These are phyloP conservation scores for Fusarium piperis DNA, from an alignment of 2,329 filamentous ascomycete genomes.

Conservation along the genomic window DNA sequence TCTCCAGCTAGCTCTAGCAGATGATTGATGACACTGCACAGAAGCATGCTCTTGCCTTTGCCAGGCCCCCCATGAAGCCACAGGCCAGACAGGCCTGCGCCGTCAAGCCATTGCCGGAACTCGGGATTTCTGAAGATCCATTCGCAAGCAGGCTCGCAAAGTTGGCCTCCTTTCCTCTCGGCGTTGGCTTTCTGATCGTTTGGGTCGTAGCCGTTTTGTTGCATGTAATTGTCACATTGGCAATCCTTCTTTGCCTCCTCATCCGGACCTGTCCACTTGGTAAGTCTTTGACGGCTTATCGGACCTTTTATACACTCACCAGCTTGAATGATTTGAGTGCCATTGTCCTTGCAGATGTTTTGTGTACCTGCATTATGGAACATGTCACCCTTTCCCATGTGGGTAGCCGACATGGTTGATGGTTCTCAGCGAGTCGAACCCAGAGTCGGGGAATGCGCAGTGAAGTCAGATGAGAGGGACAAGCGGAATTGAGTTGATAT, in stretches of 20 bases:
- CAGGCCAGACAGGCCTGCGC: neutral
- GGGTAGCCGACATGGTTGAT: neutral
- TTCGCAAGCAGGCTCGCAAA: neutral
- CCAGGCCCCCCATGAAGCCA: neutral
- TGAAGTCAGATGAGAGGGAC: neutral
- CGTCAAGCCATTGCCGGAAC: neutral
- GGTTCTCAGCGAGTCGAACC: neutral
- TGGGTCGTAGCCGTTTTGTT: neutral
- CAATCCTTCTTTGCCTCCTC: neutral
- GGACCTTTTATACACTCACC: rapidly evolving
- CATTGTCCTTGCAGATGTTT: neutral
- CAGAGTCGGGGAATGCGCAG: neutral
- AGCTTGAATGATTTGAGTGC: neutral
- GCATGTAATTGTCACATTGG: neutral
- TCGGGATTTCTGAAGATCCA: neutral
- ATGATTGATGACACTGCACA: neutral
- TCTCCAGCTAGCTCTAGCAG: neutral
- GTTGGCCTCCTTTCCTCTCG: neutral
- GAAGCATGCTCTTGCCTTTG: neutral
- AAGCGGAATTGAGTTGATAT: neutral
- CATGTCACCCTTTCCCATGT: neutral
- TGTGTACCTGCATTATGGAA: neutral
- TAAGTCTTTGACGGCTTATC: neutral
- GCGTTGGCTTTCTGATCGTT: neutral
- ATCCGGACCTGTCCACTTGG: neutral